phyloP scores from a whole-genome alignment of 352 stramenopile species.

The Phytophthora sp. region DNA sequence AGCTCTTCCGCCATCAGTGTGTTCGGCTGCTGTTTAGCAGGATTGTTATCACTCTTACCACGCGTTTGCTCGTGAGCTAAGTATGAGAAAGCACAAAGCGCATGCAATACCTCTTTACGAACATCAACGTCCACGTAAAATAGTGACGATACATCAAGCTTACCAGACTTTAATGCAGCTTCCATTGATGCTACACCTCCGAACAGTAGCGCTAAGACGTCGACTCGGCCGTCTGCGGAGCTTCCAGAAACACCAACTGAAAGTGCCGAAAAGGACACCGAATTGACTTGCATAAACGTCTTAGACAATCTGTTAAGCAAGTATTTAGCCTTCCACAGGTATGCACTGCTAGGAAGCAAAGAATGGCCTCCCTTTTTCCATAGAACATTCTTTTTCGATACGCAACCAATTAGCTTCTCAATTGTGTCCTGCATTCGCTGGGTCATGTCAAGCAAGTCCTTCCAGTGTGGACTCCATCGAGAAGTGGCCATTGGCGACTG shows the following conservation, averaged over 20 bases:
- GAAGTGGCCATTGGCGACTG: neutral
- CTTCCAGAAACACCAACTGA: constrained; percentile 10
- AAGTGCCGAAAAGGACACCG: constrained; percentile 35
- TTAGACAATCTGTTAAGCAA: constrained; percentile 69
- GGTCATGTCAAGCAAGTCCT: constrained; percentile 66
- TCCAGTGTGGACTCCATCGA: constrained; percentile 42
- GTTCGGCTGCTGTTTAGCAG: constrained; percentile 23
- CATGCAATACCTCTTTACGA: constrained; percentile 78
- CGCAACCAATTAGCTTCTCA: constrained; percentile 68
- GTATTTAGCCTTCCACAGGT: constrained; percentile 78
- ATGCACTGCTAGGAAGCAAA: constrained; percentile 60
- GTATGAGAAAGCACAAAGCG: constrained; percentile 84
- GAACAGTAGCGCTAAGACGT: constrained; percentile 80
- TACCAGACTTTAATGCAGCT: constrained; percentile 77
- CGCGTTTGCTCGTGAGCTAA: constrained; percentile 61
- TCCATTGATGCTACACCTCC: constrained; percentile 78
- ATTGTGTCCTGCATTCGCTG: constrained; percentile 80
- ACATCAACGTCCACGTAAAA: constrained; percentile 74
- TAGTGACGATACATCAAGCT: constrained; percentile 74
- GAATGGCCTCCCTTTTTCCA: constrained; percentile 94
- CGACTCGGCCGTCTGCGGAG: constrained; percentile 49
- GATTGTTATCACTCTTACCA: constrained; percentile 19
- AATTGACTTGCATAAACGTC: constrained; percentile 60
- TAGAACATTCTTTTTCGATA: constrained; percentile 79
- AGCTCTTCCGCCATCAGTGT: constrained; percentile 71